A percentile compares a stretch with the other conserved stretches of the same genome.
phyloP scores from a whole-genome alignment of 2,329 filamentous ascomycete genomes.

The Phialemoniopsis sp. region DNA sequence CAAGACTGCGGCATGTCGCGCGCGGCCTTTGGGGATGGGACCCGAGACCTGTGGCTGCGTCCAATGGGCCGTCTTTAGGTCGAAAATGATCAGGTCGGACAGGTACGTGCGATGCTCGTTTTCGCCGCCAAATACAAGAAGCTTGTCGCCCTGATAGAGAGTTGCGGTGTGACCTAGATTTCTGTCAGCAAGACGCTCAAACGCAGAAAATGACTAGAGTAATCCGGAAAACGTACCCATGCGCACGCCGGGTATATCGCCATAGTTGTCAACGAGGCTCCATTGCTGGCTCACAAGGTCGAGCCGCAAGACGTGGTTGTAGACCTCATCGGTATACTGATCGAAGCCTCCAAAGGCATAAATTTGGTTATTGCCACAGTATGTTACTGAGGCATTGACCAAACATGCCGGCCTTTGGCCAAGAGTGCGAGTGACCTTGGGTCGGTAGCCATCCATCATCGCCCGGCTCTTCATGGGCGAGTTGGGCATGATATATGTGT shows the following conservation, averaged over 20 bases:
- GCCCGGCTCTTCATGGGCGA: conserved; percentile 67
- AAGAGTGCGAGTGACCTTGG: conserved; percentile 74
- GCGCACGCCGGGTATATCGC: conserved; percentile 91
- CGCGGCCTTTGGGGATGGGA: conserved; percentile 81
- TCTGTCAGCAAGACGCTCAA: conserved; percentile 2
- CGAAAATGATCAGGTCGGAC: conserved; percentile 92
- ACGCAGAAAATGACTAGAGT: neutral
- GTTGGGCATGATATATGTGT: conserved; percentile 89
- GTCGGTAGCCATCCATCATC: conserved; percentile 72
- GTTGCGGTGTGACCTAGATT: conserved; percentile 82
- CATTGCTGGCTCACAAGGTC: conserved; percentile 87
- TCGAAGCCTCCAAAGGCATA: conserved; percentile 98
- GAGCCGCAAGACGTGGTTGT: conserved; percentile 91
- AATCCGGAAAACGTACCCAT: conserved; percentile 65
- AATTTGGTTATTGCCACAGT: conserved; percentile 94
- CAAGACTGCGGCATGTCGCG: conserved; percentile 87
- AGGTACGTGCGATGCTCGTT: conserved; percentile 96
- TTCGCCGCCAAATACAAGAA: conserved; percentile 96
- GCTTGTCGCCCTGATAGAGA: conserved; percentile 86
- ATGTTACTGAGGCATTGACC: conserved; percentile 98
- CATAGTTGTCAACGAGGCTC: conserved; percentile 97
- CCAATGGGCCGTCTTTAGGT: conserved; percentile 92
- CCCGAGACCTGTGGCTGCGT: conserved; percentile 86
- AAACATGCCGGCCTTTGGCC: conserved; percentile 86
- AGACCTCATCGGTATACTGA: conserved; percentile 97